Evolutionary conservation across 306 rosid species (phyloP), one percentile per base, ranked within the genome.

Genomic region (Cicer yamashitae): DNA sequence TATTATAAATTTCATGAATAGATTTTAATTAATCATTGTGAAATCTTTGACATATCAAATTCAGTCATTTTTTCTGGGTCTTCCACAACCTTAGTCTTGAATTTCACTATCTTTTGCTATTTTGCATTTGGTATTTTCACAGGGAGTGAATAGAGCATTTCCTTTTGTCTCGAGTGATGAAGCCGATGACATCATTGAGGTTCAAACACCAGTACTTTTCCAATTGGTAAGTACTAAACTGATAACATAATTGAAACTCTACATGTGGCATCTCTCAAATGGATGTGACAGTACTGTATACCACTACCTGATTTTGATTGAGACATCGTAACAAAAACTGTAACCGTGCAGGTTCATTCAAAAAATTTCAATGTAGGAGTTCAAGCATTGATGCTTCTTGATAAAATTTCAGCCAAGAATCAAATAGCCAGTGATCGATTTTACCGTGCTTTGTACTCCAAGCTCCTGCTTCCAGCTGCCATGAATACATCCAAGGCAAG

Each of bases 61-160:
- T 64, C 39, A 17, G 7, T 18, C 25, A 15, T 54, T 30, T 54
- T 13, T 50, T 77, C 34, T 53, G 10, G 75, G 48, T 56, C 11
- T 48, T 43, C 46, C 51, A 58, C 18, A 41, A 25, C 11, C 45
- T 47, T 38, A 30, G 46, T 62, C 61, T 73, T 30, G 18, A 58
- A 11, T 44, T 50, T 20, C 25, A 60, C 48, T 54, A 38, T 51
- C 50, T 52, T 79, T 7, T 84, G 48, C 76, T 46, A 40, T 17
- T 39, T 51, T 10, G 17, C 67, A 9, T 43, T 73, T 73, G 54
- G 7, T 80, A 46, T 80, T 47, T 30, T 80, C 22, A 58, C 86
- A 94, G 99, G 98, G 99, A 75, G 90, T 94, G 70, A 94, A 94
- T 84, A 86, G 99, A 82, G 96, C 96, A 75, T 90, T 94, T 82